These are phyloP conservation scores for Medicago arabica DNA, from an alignment of 306 rosid species.

Conservation along the genomic window DNA sequence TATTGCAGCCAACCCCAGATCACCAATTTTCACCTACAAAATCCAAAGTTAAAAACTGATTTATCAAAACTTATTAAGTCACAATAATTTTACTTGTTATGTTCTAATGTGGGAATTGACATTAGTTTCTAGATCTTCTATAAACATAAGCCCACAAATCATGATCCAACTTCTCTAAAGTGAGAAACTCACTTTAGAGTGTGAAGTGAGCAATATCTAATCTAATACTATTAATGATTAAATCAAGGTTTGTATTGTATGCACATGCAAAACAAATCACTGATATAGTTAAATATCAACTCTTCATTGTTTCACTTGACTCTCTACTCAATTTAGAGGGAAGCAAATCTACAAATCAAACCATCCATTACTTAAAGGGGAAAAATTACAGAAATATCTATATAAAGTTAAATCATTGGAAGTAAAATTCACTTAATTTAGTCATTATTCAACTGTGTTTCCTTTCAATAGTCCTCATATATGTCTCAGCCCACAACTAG, in stretches of 20 bases:
- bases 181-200: no score
- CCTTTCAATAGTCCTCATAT: not conserved
- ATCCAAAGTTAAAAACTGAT: slow-evolving; percentile 1
- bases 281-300: not conserved
- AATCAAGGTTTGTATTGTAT: not conserved
- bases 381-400: not conserved
- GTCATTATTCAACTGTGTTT: slow-evolving; percentile 1
- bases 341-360: not conserved
- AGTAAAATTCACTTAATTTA: not conserved
- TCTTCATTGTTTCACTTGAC: not conserved
- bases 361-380: not conserved
- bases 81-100: not conserved
- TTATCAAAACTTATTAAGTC: not conserved
- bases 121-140: not conserved
- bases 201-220: not conserved
- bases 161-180: not conserved
- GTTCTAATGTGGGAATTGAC: not conserved
- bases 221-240: not conserved
- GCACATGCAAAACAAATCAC: not conserved
- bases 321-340: not conserved
- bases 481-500: not conserved
- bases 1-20: slow-evolving; percentile 89
- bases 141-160: not conserved
- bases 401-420: not conserved
- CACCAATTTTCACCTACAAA: slow-evolving; percentile 81